Percentiles rank a stretch among this genome's conserved stretches.
phyloP scores from a whole-genome alignment of 176 grass and related monocot species.

The Urochloa ruziziensis region DNA sequence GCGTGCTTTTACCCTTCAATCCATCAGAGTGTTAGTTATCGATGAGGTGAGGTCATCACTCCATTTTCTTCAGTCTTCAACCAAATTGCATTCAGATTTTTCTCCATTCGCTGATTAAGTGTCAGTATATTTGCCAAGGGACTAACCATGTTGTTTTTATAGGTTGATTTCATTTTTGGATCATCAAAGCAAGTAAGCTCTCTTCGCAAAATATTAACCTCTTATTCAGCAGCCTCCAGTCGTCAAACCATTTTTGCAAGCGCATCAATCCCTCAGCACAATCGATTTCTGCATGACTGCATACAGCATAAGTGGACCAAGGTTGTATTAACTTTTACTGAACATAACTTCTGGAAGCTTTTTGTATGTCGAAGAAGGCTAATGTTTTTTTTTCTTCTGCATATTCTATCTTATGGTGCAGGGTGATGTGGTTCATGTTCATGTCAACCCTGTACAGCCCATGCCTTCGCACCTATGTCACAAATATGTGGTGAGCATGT shows the following conservation, averaged over 20 bases:
- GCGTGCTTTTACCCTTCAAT: slow-evolving; percentile 65
- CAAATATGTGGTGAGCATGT: slow-evolving; percentile 30
- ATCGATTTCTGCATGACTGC: slow-evolving; percentile 83
- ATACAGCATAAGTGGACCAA: slow-evolving; percentile 96
- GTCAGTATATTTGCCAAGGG: neutral
- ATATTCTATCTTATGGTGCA: slow-evolving; percentile 35
- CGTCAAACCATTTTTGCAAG: slow-evolving; percentile 90
- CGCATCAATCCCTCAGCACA: slow-evolving; percentile 95
- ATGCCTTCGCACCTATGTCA: slow-evolving; percentile 29
- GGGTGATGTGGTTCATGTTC: slow-evolving; percentile 90
- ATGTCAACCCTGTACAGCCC: slow-evolving; percentile 40
- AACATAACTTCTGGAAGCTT: slow-evolving; percentile 8
- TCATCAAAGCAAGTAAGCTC: slow-evolving; percentile 75
- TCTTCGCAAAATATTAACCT: slow-evolving; percentile 83
- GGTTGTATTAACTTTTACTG: slow-evolving; percentile 27
- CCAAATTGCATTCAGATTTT: neutral
- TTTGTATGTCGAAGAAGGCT: slow-evolving; percentile 9
- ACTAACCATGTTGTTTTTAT: slow-evolving; percentile 14
- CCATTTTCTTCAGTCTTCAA: neutral
- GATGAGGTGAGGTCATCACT: slow-evolving; percentile 81
- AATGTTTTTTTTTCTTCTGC: neutral
- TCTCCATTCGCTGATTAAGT: neutral
- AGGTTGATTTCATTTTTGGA: slow-evolving; percentile 97
- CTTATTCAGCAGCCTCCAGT: slow-evolving; percentile 59
- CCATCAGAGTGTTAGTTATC: slow-evolving; percentile 72